Percentiles rank a stretch among this genome's conserved stretches.
phyloP scores from a whole-genome alignment of 306 rosid species.

The Canavalia ensiformis region DNA sequence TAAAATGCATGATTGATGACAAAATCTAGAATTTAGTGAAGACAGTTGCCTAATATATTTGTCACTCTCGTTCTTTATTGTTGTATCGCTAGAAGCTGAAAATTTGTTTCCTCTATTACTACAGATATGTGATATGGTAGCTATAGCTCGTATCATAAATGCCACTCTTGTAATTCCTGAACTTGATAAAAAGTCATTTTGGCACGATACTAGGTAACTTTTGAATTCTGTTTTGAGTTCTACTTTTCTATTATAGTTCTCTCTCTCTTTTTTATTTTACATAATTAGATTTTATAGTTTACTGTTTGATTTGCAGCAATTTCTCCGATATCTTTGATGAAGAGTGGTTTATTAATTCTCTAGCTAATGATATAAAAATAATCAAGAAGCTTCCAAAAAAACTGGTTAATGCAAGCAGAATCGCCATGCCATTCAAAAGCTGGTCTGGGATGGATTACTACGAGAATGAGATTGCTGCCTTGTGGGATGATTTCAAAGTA shows the following conservation, averaged over 20 bases:
- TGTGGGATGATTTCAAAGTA: conserved; percentile 79
- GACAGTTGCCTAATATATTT: not conserved
- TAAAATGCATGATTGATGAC: conserved; percentile 14
- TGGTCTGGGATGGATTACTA: conserved; percentile 95
- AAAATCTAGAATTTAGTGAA: conserved; percentile 24
- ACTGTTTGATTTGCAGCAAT: conserved; percentile 65
- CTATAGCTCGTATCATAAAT: conserved; percentile 87
- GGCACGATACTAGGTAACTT: conserved; percentile 86
- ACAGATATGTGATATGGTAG: conserved; percentile 99
- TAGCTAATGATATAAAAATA: conserved; percentile 81
- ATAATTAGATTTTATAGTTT: conserved; percentile 37
- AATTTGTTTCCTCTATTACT: conserved; percentile 39
- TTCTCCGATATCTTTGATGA: conserved; percentile 92
- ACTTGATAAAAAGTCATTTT: conserved; percentile 89
- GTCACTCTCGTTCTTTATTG: conserved; percentile 21
- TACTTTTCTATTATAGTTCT: not conserved
- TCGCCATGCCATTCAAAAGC: conserved; percentile 78
- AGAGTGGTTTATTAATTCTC: conserved; percentile 76
- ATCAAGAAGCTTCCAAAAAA: conserved; percentile 77
- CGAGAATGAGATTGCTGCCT: conserved; percentile 76
- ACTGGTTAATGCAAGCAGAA: conserved; percentile 59
- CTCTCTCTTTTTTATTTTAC: conserved; percentile 30
- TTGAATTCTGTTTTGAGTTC: not conserved
- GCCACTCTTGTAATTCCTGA: conserved; percentile 97
- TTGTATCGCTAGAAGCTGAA: conserved; percentile 42